Conservation (phyloP, 2,329 filamentous ascomycete species). For the Aspergillus ochraceus region DNA sequence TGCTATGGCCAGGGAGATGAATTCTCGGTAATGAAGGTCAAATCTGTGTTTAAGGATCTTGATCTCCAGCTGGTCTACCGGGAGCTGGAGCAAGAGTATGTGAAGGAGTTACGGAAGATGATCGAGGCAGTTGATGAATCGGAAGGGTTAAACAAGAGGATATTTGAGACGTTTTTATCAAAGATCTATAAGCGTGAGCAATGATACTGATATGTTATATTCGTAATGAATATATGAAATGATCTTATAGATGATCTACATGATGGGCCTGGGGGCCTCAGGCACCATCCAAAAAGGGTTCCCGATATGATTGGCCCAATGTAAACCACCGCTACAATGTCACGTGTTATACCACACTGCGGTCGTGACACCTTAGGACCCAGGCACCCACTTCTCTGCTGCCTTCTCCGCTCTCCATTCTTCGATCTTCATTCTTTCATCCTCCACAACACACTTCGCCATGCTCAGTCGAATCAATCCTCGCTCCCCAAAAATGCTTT, state of each 20-base stretch:
- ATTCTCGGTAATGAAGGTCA: constrained; percentile 77
- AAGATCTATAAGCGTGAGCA: constrained; percentile 83
- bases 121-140: constrained; percentile 82
- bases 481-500: neutral
- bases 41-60: constrained; percentile 84
- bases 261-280: too few species aligned
- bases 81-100: constrained; percentile 84
- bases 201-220: too few species aligned
- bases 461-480: too few species aligned
- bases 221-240: too few species aligned
- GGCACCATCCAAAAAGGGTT: constrained; percentile 28
- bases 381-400: neutral
- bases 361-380: neutral
- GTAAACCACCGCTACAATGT: too few species aligned
- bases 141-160: constrained; percentile 81
- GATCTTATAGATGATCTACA: too few species aligned
- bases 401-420: neutral
- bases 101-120: constrained; percentile 71
- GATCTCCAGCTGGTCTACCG: constrained; percentile 80
- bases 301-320: too few species aligned
- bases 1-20: constrained; percentile 94
- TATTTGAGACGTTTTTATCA: constrained; percentile 84
- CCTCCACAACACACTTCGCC: neutral
- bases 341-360: neutral
- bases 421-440: neutral